Evolutionary conservation across 768 basidiomycete genomes (phyloP), one percentile per base, ranked within the genome.

Genomic region (Lentinula sp.): DNA sequence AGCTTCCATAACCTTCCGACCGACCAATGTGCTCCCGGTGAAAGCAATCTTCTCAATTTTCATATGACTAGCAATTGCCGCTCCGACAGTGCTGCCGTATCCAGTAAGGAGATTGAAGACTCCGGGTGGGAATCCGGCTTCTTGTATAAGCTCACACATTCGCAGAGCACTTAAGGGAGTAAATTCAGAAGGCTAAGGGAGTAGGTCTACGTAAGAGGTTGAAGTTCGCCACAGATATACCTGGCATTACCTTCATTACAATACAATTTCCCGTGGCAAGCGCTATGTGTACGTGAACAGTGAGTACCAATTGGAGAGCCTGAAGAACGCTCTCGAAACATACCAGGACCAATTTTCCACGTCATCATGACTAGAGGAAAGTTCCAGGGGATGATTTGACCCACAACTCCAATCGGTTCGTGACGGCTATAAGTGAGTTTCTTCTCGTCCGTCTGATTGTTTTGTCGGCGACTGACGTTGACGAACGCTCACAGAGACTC

Each of bases 41-140:
- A 96, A 95, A 0, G 92, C 88, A 33, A 94, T 79, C 71, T 89
- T 93, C 53, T 85, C 83, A 64, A 94, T 87, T n/a, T 76, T 78
- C 71, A 78, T 78, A 73, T 93, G 90, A n/a, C 79, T 73, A 2
- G 81, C 74, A 62, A 95, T 86, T 15, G 90, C 90, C 10, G 80
- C 72, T 0, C 91, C 91, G 23, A 81, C 88, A 9, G 82, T 85
- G 54, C 12, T 39, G 0, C 93, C 93, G 67, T 86, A 86, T 16
- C 91, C 92, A 0, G 80, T 82, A 46, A 95, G 70, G 63, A 91
- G 74, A 72, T 95, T 93, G 33, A 88, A 72, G 45, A 83, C 84
- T 52, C 87, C 85, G 1, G 79, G 71, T 28, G 85, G 85, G 71
- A 85, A 82, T 45, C 83, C 85, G 5, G 82, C 85, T 66, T 86